phyloP scores from a whole-genome alignment of 2,329 filamentous ascomycete species.

The Calonectria montana region DNA sequence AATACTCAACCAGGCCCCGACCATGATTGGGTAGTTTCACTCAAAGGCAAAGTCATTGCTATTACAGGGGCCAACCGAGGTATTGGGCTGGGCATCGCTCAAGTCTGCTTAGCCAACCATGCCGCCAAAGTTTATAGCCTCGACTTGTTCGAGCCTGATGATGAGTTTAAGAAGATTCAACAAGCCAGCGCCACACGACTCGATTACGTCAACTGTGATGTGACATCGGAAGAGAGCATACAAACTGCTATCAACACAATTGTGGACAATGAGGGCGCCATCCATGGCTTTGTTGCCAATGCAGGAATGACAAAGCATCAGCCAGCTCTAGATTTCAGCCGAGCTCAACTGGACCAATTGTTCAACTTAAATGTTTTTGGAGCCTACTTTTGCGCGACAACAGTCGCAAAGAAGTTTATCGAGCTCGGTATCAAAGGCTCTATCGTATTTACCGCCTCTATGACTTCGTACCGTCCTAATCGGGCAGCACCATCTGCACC shows the following conservation, averaged over 20 bases:
- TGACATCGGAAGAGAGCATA: background rate
- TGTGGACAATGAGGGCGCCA: background rate
- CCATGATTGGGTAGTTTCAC: background rate
- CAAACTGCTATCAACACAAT: background rate
- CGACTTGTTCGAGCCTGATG: background rate
- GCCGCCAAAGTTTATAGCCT: background rate
- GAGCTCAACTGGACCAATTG: background rate
- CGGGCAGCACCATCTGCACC: background rate
- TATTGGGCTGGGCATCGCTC: background rate
- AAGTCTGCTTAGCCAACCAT: background rate
- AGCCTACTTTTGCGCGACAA: background rate
- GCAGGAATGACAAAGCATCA: conserved; percentile 2
- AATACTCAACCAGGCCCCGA: background rate
- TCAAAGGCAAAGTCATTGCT: background rate
- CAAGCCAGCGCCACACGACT: background rate
- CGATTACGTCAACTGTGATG: background rate
- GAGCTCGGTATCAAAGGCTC: background rate
- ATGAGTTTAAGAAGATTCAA: background rate
- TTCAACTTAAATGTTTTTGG: conserved; percentile 2
- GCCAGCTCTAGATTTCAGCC: background rate
- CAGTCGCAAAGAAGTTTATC: background rate
- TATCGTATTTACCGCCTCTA: background rate
- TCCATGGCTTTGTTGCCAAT: background rate
- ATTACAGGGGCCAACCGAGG: background rate
- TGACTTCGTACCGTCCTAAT: background rate